Conservation (phyloP, 306 rosid genomes). For the Prosopis cineraria region DNA sequence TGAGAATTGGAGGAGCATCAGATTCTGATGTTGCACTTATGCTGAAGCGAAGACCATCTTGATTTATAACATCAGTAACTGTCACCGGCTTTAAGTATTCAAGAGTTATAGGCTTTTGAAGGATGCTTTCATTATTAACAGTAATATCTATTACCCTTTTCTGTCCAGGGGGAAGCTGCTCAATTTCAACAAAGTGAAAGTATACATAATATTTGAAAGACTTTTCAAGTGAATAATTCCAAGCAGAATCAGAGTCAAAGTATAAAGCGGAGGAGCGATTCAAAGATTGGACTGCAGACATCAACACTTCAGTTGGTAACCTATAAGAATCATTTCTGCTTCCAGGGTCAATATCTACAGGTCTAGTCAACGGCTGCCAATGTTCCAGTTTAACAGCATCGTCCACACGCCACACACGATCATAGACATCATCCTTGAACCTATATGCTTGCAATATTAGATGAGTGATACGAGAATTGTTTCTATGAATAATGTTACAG, state of each 20-base stretch:
- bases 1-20: too few species aligned
- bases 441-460: neutral
- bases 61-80: neutral
- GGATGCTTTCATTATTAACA: neutral
- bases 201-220: neutral
- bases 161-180: too few species aligned
- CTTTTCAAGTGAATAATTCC: too few species aligned
- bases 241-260: neutral
- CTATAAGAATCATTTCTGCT: neutral
- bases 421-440: constrained; percentile 15
- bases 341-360: neutral
- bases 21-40: neutral
- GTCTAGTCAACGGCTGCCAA: neutral
- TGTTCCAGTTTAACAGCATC: rapidly evolving
- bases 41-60: neutral
- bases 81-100: neutral
- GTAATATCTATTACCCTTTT: too few species aligned
- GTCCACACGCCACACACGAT: neutral
- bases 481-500: too few species aligned
- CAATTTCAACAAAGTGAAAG: neutral
- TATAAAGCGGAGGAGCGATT: neutral
- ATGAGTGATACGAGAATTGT: too few species aligned
- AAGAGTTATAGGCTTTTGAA: neutral
- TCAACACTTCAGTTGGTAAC: neutral
- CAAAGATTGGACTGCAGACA: neutral